phyloP scores from a whole-genome alignment of 257 asterid genomes.

The Solanum pimpinellifolium region DNA sequence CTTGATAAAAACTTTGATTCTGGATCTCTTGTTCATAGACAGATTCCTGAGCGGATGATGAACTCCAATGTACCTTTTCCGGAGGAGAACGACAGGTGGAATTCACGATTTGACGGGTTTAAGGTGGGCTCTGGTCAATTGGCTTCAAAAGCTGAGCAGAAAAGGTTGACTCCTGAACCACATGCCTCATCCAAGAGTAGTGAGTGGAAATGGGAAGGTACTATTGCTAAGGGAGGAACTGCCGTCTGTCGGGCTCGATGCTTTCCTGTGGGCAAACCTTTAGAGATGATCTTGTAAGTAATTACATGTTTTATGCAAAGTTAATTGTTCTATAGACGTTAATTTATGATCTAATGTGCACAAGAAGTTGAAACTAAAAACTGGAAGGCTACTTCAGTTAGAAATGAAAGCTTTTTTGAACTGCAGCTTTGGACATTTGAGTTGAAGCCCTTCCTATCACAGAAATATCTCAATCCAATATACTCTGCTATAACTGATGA shows the following conservation, averaged over 20 bases:
- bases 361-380: neutral
- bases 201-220: slow-evolving; percentile 98
- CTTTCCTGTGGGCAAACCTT: slow-evolving; percentile 88
- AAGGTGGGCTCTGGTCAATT: slow-evolving; percentile 30
- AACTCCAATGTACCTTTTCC: slow-evolving; percentile 26
- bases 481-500: neutral
- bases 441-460: neutral
- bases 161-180: slow-evolving; percentile 38
- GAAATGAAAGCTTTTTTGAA: neutral
- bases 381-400: neutral
- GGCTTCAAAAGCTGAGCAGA: slow-evolving; percentile 24
- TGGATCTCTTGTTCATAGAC: slow-evolving; percentile 40
- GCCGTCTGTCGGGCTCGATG: slow-evolving; percentile 88
- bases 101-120: slow-evolving; percentile 36
- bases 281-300: slow-evolving; percentile 79
- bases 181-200: slow-evolving; percentile 35
- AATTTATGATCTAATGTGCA: neutral
- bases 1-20: slow-evolving; percentile 40
- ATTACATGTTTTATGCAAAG: neutral
- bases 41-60: slow-evolving; percentile 25
- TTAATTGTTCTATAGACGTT: neutral
- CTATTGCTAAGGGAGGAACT: slow-evolving; percentile 83
- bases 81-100: slow-evolving; percentile 39
- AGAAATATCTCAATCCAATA: neutral
- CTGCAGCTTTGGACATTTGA: neutral